Evolutionary conservation across 192 early-diverging fungal species (phyloP), one percentile per base, ranked within the genome.

Genomic region (Diversispora eburnea): DNA sequence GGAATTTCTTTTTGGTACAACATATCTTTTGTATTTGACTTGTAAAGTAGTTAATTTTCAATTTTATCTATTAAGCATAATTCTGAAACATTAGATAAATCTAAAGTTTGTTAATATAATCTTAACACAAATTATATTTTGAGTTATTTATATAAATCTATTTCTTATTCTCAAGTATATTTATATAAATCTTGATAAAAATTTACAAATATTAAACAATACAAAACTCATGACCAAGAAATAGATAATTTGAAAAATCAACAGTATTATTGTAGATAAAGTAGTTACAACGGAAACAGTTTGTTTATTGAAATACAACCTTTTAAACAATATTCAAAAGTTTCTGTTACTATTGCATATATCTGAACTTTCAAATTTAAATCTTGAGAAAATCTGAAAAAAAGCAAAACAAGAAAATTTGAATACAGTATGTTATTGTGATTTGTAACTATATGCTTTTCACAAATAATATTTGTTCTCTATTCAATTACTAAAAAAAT

Each of bases 331-430:
- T 67, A 67, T 67, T 48, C 49, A 46, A 67, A 46, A 47, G 49
- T 48, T 67, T 52, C 46, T 13, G 49, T 49, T 67, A 48, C 17
- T 67, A 41, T 49, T 67, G 46, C 46, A 67, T 46, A 48, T 67
- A 67, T 67, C 49, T 7, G 65, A 46, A 49, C 22, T 67, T 48
- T 59, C 55, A 1, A 47, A 70, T 10, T 58, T 70, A 42, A 70
- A 42, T 70, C 69, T 70, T 58, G 55, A 70, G 39, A 54, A 59
- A 57, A 48, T 70, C 0, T 70, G 69, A 41, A 46, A 58, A 8
- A 70, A 59, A 58, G 69, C 58, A 20, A 70, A 70, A 46, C 3
- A 46, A 70, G 55, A 70, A 6, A 70, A 70, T 59, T 58, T 70
- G 55, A 70, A 54, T 70, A 41, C 69, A 59, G 69, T 58, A 70